These are phyloP conservation scores for Phytophthora capsici DNA, from an alignment of 352 stramenopile genomes.

Conservation along the genomic window DNA sequence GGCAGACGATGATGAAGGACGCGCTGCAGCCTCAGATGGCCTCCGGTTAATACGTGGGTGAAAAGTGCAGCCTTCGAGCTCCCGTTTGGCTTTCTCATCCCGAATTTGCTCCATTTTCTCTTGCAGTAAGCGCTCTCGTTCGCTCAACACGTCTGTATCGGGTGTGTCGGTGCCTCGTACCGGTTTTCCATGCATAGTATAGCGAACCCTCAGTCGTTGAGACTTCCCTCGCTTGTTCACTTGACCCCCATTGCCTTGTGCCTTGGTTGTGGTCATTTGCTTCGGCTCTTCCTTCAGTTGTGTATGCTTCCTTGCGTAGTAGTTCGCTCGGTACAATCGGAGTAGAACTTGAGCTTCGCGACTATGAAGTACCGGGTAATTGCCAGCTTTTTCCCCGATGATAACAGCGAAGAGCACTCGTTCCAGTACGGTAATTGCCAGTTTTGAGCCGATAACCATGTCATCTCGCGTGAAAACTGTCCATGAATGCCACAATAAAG, in stretches of 20 bases:
- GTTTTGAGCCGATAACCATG: neutral
- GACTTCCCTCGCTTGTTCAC: slow-evolving; percentile 6
- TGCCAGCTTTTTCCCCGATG: slow-evolving; percentile 14
- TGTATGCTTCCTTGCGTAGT: slow-evolving; percentile 37
- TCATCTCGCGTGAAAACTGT: slow-evolving; percentile 30
- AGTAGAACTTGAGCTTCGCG: slow-evolving; percentile 21
- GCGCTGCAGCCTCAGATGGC: neutral
- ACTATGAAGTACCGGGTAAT: slow-evolving; percentile 3
- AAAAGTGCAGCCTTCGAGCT: slow-evolving; percentile 66
- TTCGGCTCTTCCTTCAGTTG: slow-evolving; percentile 15
- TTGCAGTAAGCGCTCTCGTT: slow-evolving; percentile 35
- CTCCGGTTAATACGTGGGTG: slow-evolving; percentile 42
- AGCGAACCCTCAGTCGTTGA: slow-evolving; percentile 30
- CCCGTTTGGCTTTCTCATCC: slow-evolving; percentile 38
- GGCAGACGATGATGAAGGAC: no score
- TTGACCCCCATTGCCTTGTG: neutral
- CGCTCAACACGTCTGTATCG: slow-evolving; percentile 37
- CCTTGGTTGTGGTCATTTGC: neutral
- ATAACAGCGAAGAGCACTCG: slow-evolving; percentile 34
- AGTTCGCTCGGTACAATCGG: slow-evolving; percentile 48
- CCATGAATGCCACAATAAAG: slow-evolving; percentile 66
- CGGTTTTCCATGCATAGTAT: slow-evolving; percentile 47
- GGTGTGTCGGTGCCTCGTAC: slow-evolving; percentile 3
- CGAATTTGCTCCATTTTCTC: slow-evolving; percentile 45
- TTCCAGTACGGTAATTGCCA: slow-evolving; percentile 20